Base-by-base conservation (phyloP, 257 asterid genomes). In the Apocynum venetum region DNA sequence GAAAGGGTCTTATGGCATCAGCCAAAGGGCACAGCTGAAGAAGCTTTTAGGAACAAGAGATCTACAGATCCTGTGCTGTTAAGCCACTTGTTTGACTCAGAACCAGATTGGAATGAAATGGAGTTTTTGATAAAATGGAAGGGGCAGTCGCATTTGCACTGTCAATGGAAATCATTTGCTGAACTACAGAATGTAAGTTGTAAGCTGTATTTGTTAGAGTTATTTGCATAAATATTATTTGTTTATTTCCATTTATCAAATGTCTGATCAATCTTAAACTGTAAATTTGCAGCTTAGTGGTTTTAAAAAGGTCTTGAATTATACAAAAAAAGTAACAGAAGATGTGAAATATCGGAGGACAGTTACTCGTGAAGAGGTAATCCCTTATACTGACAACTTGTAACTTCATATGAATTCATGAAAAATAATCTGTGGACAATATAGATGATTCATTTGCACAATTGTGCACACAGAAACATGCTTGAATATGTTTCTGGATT, bases 1-100 rank as follows among this genome's bases (percentile, higher is more conserved):
- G 99, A 96, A 88, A 93, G 88, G 86, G 99, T 96, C 66, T 84
- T 96, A 67, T 96, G 99, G 99, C 99, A 96, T 88, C 99, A 96
- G 83, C 96, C 95, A 43, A 93, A 83, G 91, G 99, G 99, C 82
- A 86, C 87, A 76, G 97, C 99, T 71, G 97, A 96, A 83, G 98
- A 90, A 88, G 97, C 99, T 82, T 76, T 79, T 73, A 90, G 88
- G 88, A 92, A 87, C 87, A 89, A 88, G 73, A 92, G 82, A 86
- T 88, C 97, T 68, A 75, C 91, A 25, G 94, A 89, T 72, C 99
- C 98, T 74, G 82, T 87, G 74, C 87, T 93, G 78, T 83, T 88
- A 83, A 91, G 97, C 86, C 85, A 92, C 84, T 91, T 91, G 81
- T 92, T 89, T 79, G 89, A 93, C 85, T 89, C 95, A 13, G 94